Percentiles rank a stretch among this genome's conserved stretches.
Conservation (phyloP, 1,284 basidiomycete species). For the Ganoderma sinense region DNA sequence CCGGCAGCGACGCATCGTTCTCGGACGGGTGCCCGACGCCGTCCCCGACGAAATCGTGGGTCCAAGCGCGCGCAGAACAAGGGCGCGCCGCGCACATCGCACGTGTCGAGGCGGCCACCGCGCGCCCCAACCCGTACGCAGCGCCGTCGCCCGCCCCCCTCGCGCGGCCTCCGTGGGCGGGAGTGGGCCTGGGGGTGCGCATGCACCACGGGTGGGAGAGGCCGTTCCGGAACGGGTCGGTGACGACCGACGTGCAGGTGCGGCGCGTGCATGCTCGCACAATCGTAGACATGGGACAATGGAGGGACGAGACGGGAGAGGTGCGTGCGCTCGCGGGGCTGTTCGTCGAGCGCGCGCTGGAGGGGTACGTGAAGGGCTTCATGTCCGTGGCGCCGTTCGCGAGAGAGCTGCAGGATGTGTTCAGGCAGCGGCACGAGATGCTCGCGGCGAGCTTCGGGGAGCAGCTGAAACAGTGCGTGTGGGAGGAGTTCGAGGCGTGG, state of each 20-base stretch:
- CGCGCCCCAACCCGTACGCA: constrained; percentile 8
- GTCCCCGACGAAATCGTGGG: not conserved
- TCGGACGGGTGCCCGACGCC: constrained; percentile 1
- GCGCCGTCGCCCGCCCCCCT: not conserved
- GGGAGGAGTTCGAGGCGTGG: constrained; percentile 41
- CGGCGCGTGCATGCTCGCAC: constrained; percentile 22
- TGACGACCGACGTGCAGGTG: constrained; percentile 12
- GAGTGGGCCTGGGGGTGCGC: constrained; percentile 14
- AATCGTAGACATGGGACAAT: constrained; percentile 29
- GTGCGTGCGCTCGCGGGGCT: constrained; percentile 31
- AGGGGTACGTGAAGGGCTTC: constrained; percentile 24
- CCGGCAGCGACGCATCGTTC: not conserved
- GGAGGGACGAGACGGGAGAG: constrained; percentile 23
- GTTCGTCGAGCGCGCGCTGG: constrained; percentile 32
- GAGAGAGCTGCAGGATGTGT: constrained; percentile 34
- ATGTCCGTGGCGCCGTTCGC: constrained; percentile 39
- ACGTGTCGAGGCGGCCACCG: not conserved
- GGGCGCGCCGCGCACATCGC: constrained; percentile 4
- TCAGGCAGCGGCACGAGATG: constrained; percentile 20
- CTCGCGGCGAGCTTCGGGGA: constrained; percentile 38
- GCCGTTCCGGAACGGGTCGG: constrained; percentile 25
- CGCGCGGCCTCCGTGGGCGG: not conserved
- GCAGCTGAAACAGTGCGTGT: constrained; percentile 38
- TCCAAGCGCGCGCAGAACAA: constrained; percentile 1
- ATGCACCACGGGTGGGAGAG: constrained; percentile 26